A percentile compares a stretch with the other conserved stretches of the same genome.
phyloP scores from a whole-genome alignment of 495 filamentous ascomycete genomes.

The Trichoderma gamsii region DNA sequence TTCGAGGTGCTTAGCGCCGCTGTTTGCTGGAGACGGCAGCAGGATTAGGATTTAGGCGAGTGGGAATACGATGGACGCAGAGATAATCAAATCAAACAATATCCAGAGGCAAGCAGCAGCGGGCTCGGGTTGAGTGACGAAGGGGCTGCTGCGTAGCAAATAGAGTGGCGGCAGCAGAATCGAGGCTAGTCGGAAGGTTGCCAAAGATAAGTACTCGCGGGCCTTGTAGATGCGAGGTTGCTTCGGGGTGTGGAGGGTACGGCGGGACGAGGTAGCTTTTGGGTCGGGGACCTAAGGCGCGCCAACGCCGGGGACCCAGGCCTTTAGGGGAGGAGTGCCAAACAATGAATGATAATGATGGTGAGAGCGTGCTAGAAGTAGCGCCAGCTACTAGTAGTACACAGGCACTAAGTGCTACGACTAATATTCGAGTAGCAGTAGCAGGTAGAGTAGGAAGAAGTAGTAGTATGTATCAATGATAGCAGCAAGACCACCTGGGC shows the following conservation, averaged over 20 bases:
- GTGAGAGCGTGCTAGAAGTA: too few species aligned
- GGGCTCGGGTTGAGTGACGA: background rate
- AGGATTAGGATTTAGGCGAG: slow-evolving; percentile 1
- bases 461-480: too few species aligned
- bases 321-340: too few species aligned
- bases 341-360: too few species aligned
- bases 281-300: background rate
- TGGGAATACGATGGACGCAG: background rate
- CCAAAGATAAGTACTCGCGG: slow-evolving; percentile 2
- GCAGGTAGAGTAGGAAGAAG: too few species aligned
- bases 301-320: background rate
- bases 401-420: too few species aligned
- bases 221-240: background rate
- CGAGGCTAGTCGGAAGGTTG: background rate
- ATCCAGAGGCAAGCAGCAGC: background rate
- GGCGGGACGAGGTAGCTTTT: background rate
- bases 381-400: too few species aligned
- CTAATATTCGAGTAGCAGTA: too few species aligned
- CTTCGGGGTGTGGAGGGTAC: slow-evolving; percentile 20
- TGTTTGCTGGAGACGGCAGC: background rate
- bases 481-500: too few species aligned
- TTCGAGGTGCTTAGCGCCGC: background rate
- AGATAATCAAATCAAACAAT: background rate
- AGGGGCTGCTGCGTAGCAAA: slow-evolving; percentile 1
- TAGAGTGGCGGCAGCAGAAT: slow-evolving; percentile 6